Evolutionary conservation across 129 eudicot genomes (phyloP).

Genomic region (Lactuca saligna): DNA sequence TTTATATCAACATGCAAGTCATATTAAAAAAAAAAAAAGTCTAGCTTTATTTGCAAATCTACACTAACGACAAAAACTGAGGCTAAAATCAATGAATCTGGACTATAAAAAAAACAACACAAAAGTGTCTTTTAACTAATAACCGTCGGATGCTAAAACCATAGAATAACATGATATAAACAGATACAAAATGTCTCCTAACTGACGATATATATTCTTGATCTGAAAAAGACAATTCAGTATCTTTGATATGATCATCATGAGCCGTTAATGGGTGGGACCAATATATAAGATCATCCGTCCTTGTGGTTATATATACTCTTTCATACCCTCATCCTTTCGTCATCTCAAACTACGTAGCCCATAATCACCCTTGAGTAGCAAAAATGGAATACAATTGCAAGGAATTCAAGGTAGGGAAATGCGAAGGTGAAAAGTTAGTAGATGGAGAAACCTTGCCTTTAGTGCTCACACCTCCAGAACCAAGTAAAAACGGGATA

Average conservation of each 20-base stretch:
- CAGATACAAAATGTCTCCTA: background rate
- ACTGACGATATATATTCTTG: background rate
- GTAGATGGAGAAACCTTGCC: conserved; percentile 75
- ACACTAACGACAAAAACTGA: no score
- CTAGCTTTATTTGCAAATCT: no score
- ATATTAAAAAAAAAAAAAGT: no score
- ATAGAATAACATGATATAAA: no score
- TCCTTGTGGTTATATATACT: conserved; percentile 25
- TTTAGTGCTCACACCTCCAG: conserved; percentile 53
- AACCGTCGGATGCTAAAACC: no score
- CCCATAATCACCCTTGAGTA: background rate
- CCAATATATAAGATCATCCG: background rate
- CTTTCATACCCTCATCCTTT: background rate
- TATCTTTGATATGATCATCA: background rate
- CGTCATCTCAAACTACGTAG: conserved; percentile 4
- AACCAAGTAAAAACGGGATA: conserved; percentile 35
- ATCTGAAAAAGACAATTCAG: background rate
- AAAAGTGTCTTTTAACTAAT: no score
- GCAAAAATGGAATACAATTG: conserved; percentile 62
- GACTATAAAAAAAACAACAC: no score
- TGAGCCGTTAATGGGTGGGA: no score
- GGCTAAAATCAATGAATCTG: no score
- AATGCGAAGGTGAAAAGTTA: conserved; percentile 74
- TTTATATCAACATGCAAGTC: no score
- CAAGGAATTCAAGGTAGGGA: conserved; percentile 79